These are phyloP conservation scores for Pseudocercospora ulei DNA, from an alignment of 2,329 filamentous ascomycete species.

Conservation along the genomic window DNA sequence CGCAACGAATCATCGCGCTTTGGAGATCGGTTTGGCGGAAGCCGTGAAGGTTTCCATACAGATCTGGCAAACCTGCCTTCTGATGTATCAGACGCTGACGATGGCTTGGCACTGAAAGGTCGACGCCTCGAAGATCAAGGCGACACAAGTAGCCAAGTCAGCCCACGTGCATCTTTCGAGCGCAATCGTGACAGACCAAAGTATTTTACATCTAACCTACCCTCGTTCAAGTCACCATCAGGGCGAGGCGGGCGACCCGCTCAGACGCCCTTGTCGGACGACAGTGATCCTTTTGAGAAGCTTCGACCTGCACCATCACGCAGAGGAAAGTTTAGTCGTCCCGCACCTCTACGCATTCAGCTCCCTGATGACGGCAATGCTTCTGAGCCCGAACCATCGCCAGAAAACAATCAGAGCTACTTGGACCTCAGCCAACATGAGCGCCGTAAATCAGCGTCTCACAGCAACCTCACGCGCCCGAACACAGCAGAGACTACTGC, in stretches of 20 bases:
- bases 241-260: slow-evolving; percentile 23
- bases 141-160: slow-evolving; percentile 31
- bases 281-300: slow-evolving; percentile 38
- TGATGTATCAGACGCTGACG: slow-evolving; percentile 43
- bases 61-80: slow-evolving; percentile 32
- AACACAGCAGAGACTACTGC: slow-evolving; percentile 9
- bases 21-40: slow-evolving; percentile 50
- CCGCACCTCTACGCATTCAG: slow-evolving; percentile 46
- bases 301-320: slow-evolving; percentile 29
- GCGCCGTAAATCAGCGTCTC: slow-evolving; percentile 21
- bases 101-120: slow-evolving; percentile 27
- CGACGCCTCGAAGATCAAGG: slow-evolving; percentile 19
- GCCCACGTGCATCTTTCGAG: slow-evolving; percentile 33
- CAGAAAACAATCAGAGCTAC: slow-evolving; percentile 9
- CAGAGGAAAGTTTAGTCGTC: slow-evolving; percentile 33
- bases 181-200: slow-evolving; percentile 35
- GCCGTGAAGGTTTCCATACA: slow-evolving; percentile 43
- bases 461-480: slow-evolving; percentile 32
- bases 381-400: slow-evolving; percentile 17
- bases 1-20: slow-evolving; percentile 55
- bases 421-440: slow-evolving; percentile 24
- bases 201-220: slow-evolving; percentile 41
- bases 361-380: slow-evolving; percentile 36
- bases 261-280: slow-evolving; percentile 15
- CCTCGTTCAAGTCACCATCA: slow-evolving; percentile 45